These are phyloP conservation scores for Picocystis sp. DNA, from an alignment of 163 green algal species.

Conservation along the genomic window DNA sequence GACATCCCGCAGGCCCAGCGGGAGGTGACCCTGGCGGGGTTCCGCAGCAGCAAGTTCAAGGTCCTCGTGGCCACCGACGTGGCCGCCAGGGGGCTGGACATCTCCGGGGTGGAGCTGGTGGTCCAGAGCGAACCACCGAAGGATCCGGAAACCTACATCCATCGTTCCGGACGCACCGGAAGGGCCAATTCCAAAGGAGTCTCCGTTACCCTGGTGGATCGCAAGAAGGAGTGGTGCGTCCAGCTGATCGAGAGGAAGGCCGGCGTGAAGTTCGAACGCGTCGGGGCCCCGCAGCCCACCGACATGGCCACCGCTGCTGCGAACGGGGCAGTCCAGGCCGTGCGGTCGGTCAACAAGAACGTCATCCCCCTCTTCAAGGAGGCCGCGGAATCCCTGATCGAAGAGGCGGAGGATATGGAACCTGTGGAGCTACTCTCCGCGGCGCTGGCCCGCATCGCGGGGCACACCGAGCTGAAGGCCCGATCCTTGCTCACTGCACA, in stretches of 20 bases:
- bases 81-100: slow-evolving; percentile 89
- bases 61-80: slow-evolving; percentile 97
- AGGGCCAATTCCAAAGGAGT: slow-evolving; percentile 51
- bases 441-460: slow-evolving; percentile 77
- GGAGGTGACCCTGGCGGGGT: slow-evolving; percentile 25
- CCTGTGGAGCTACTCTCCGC: slow-evolving; percentile 56
- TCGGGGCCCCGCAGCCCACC: slow-evolving; percentile 70
- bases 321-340: slow-evolving; percentile 29
- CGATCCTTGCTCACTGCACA: slow-evolving; percentile 75
- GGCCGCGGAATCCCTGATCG: slow-evolving; percentile 47
- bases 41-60: slow-evolving; percentile 40
- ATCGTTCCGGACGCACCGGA: slow-evolving; percentile 39
- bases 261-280: slow-evolving; percentile 75
- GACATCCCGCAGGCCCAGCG: slow-evolving; percentile 60
- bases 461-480: slow-evolving; percentile 50
- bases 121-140: slow-evolving; percentile 42
- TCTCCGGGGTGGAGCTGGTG: slow-evolving; percentile 85
- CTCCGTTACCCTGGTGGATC: slow-evolving; percentile 70
- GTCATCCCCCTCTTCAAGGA: slow-evolving; percentile 24
- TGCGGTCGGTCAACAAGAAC: slow-evolving; percentile 15
- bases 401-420: slow-evolving; percentile 14
- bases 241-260: slow-evolving; percentile 55
- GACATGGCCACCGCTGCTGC: slow-evolving; percentile 76
- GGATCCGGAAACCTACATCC: slow-evolving; percentile 74
- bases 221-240: slow-evolving; percentile 73